Evolutionary conservation across 1,284 basidiomycete species (phyloP).

Genomic region (Ustilago shanxiensis): DNA sequence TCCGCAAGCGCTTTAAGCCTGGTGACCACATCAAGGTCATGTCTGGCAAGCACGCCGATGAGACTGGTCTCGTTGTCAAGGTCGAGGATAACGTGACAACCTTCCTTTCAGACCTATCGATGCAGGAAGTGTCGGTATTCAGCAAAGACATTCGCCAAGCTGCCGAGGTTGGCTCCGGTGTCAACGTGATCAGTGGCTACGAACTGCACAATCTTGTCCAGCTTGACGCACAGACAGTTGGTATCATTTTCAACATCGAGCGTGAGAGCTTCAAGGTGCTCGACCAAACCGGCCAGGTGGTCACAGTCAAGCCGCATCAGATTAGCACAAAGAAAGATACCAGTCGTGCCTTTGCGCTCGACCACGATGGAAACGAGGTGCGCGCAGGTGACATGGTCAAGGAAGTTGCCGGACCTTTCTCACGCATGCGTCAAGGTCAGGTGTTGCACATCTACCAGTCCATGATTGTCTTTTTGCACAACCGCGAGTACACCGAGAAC

Average conservation of each 20-base stretch:
- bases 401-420: conserved; percentile 88
- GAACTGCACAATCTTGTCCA: conserved; percentile 97
- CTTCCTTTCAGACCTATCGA: conserved; percentile 95
- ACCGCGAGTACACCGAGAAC: conserved; percentile 89
- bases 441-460: conserved; percentile 96
- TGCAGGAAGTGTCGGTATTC: conserved; percentile 96
- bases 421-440: conserved; percentile 81
- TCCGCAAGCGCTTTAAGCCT: conserved; percentile 93
- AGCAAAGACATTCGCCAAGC: conserved; percentile 97
- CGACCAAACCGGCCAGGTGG: conserved; percentile 87
- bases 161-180: conserved; percentile 91
- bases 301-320: conserved; percentile 91
- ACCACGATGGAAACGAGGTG: conserved; percentile 83
- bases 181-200: conserved; percentile 90
- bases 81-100: conserved; percentile 86
- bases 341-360: conserved; percentile 85
- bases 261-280: conserved; percentile 93
- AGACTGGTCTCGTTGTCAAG: conserved; percentile 94
- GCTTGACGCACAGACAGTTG: conserved; percentile 91
- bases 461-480: conserved; percentile 92
- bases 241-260: conserved; percentile 97
- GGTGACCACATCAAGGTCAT: conserved; percentile 99
- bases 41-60: conserved; percentile 91
- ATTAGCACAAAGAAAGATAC: conserved; percentile 88
- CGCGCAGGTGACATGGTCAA: conserved; percentile 91